Conservation (phyloP, 2,329 filamentous ascomycete genomes). For the Diplodia sapinea region DNA sequence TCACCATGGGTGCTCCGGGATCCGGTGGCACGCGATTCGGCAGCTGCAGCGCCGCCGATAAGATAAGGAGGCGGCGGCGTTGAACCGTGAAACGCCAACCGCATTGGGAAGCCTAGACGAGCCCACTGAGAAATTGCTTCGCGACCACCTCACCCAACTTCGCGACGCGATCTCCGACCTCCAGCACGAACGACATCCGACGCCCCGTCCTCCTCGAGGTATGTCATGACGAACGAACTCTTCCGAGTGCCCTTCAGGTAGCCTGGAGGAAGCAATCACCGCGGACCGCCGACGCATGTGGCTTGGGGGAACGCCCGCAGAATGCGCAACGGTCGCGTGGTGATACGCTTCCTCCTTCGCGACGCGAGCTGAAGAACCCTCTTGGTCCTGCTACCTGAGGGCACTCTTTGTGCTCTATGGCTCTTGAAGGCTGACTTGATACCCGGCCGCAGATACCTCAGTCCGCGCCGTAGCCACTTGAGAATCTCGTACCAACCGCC, state of each 20-base stretch:
- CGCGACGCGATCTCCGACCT: conserved; percentile 25
- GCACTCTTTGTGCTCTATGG: conserved; percentile 71
- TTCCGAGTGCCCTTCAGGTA: conserved; percentile 57
- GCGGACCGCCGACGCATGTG: conserved; percentile 16
- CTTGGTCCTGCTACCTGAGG: conserved; percentile 56
- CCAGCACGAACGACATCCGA: conserved; percentile 33
- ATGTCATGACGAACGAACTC: conserved; percentile 38
- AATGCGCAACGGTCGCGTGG: conserved; percentile 30
- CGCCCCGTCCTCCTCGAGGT: conserved; percentile 44
- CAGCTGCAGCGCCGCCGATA: conserved; percentile 1
- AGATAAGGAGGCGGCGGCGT: neutral
- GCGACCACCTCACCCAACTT: conserved; percentile 10
- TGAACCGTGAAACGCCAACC: neutral
- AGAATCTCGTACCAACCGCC: conserved; percentile 77
- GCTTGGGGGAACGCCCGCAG: neutral
- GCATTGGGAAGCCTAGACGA: conserved; percentile 14
- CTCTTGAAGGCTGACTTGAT: conserved; percentile 67
- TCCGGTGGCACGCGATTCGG: conserved; percentile 1
- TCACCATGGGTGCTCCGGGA: conserved; percentile 16
- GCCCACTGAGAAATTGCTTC: conserved; percentile 25
- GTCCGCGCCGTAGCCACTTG: conserved; percentile 66
- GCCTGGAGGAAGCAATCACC: conserved; percentile 55
- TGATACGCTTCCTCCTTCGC: conserved; percentile 56
- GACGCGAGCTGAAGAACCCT: conserved; percentile 73
- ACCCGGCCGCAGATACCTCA: conserved; percentile 63